These are phyloP conservation scores for Daldinia grandis DNA, from an alignment of 495 filamentous ascomycete species.

Conservation along the genomic window DNA sequence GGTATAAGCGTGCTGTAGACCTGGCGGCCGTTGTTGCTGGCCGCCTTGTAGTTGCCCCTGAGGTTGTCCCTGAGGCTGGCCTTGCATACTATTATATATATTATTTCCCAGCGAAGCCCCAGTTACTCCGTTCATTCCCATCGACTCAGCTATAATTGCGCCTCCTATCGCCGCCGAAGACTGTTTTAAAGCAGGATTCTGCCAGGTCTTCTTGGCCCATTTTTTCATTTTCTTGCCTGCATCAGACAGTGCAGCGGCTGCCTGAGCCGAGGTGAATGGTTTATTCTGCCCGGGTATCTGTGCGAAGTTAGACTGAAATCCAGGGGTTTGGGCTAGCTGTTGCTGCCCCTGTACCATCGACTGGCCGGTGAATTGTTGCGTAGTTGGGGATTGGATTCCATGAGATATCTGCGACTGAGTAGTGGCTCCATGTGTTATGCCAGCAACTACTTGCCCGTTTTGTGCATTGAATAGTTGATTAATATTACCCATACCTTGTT, in stretches of 20 bases:
- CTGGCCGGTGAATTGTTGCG: conserved; percentile 17
- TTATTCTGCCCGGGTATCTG: conserved; percentile 15
- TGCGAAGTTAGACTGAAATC: conserved; percentile 4
- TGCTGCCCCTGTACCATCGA: conserved; percentile 20
- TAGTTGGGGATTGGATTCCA: conserved; percentile 10
- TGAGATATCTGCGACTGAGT: conserved; percentile 19
- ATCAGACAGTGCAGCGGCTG: conserved; percentile 32
- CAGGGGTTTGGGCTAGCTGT: not conserved
- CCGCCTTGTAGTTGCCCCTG: not conserved
- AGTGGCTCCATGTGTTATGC: conserved; percentile 2
- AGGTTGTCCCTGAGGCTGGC: not conserved
- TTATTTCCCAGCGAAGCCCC: conserved; percentile 38
- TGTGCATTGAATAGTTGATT: conserved; percentile 17
- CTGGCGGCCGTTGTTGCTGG: conserved; percentile 35
- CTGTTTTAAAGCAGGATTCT: conserved; percentile 44
- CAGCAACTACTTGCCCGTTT: conserved; percentile 5
- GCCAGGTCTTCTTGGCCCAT: conserved; percentile 41
- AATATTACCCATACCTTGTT: conserved; percentile 11
- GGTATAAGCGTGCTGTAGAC: conserved; percentile 34
- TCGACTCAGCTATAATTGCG: conserved; percentile 37
- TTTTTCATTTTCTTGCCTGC: conserved; percentile 46
- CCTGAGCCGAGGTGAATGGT: conserved; percentile 38
- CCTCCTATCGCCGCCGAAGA: conserved; percentile 33
- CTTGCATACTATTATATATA: conserved; percentile 28
- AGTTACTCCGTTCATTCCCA: conserved; percentile 31